phyloP scores from a whole-genome alignment of 31 red algal species.

The Porphyra umbilicalis region DNA sequence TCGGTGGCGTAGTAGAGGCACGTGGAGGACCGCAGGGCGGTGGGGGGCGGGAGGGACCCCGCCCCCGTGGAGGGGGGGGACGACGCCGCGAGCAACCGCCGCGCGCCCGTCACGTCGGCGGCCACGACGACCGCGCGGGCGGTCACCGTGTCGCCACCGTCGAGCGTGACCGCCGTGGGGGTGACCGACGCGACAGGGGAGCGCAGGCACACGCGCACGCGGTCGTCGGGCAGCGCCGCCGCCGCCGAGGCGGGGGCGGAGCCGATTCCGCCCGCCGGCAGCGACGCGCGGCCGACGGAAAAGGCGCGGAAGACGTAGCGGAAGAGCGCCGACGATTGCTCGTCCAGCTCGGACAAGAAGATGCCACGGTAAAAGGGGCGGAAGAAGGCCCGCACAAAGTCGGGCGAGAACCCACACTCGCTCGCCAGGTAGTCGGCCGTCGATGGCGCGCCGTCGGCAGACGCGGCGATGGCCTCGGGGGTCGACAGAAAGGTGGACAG shows the following conservation, averaged over 20 bases:
- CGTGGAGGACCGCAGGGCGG: slow-evolving; percentile 12
- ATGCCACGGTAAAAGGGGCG: slow-evolving; percentile 92
- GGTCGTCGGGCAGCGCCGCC: slow-evolving; percentile 24
- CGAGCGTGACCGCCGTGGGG: slow-evolving; percentile 2
- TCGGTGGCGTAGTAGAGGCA: slow-evolving; percentile 70
- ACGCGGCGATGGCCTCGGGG: slow-evolving; percentile 5
- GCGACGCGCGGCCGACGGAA: slow-evolving; percentile 46
- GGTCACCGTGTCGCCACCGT: background rate
- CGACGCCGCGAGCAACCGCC: slow-evolving; percentile 5
- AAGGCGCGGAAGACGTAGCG: slow-evolving; percentile 86
- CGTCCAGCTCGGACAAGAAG: slow-evolving; percentile 50
- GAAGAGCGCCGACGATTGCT: slow-evolving; percentile 65
- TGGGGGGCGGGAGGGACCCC: slow-evolving; percentile 1
- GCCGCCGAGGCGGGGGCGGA: slow-evolving; percentile 39
- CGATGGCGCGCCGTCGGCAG: background rate
- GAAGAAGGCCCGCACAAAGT: slow-evolving; percentile 67
- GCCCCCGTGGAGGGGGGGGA: background rate
- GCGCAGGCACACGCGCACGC: slow-evolving; percentile 31
- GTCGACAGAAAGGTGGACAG: slow-evolving; percentile 7
- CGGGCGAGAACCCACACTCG: slow-evolving; percentile 42
- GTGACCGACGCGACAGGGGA: slow-evolving; percentile 32
- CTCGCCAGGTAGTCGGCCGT: slow-evolving; percentile 12
- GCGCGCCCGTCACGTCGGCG: slow-evolving; percentile 26
- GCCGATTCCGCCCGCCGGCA: slow-evolving; percentile 65
- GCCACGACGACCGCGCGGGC: slow-evolving; percentile 34